Evolutionary conservation across 2,329 filamentous ascomycete species (phyloP).

Genomic region (Aspergillus aculeatinus): DNA sequence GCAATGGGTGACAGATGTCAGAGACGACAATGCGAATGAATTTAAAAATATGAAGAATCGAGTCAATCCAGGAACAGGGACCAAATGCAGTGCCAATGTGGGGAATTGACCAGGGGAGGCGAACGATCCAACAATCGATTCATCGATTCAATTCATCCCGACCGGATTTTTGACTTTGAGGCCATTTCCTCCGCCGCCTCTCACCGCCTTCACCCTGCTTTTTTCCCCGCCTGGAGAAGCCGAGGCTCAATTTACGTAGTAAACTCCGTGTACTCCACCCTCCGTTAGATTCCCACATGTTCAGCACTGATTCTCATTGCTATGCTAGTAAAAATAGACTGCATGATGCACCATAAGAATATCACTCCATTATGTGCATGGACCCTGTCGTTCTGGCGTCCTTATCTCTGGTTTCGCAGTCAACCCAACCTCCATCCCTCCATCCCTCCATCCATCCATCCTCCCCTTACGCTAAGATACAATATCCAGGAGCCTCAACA

Average conservation of each 20-base stretch:
- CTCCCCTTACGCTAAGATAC: slow-evolving; percentile 38
- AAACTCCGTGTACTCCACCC: no score
- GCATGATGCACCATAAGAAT: slow-evolving; percentile 15
- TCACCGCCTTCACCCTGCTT: slow-evolving; percentile 10
- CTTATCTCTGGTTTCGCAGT: slow-evolving; percentile 16
- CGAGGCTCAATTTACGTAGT: not conserved
- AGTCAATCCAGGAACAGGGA: not conserved
- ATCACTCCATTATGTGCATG: slow-evolving; percentile 16
- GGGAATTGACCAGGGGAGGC: not conserved
- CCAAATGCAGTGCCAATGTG: not conserved
- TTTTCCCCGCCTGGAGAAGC: not conserved
- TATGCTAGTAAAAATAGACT: slow-evolving; percentile 20
- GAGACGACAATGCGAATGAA: not conserved
- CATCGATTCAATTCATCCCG: not conserved
- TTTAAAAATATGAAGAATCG: not conserved
- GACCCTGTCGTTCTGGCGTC: slow-evolving; percentile 17
- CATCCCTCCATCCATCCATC: no score
- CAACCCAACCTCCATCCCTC: slow-evolving; percentile 12
- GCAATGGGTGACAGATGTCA: not conserved
- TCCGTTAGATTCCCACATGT: no score
- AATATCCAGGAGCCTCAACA: slow-evolving; percentile 30
- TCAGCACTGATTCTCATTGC: not conserved
- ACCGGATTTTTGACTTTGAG: not conserved
- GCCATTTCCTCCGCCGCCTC: not conserved
- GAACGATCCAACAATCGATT: not conserved